Evolutionary conservation across 2,329 filamentous ascomycete species (phyloP), one percentile per base, ranked within the genome.

Genomic region (Talaromyces sp.): DNA sequence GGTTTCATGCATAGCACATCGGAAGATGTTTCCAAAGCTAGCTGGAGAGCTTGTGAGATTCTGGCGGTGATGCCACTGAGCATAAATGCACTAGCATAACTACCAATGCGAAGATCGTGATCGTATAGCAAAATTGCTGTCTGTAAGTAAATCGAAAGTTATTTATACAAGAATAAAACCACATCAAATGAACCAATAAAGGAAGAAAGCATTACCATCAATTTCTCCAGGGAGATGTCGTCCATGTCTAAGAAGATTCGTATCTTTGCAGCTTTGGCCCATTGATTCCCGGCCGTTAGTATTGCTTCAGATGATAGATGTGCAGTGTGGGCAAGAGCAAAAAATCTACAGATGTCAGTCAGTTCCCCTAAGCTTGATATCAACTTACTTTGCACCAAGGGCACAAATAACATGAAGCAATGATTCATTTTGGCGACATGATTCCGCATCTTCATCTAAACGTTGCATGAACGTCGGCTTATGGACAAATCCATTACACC

Each of bases 401-500:
- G 65, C 59, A 51, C 65, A 67, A 1, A 66, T 58, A 19, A 64
- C 52, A 43, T 64, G 56, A 30, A 67, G 58, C 22, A 67, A 49
- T 5, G 62, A 54, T 42, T 63, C 57, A 20, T 53, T 47, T 27
- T 56, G 47, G 8, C 61, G 47, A 27, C 49, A 58, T 2, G 49
- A 43, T 4, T 51, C 56, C 7, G 52, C 24, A 47, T 60, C 62
- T 47, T 64, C 57, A 45, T 67, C 62, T 24, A 67, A 55, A 19
- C 58, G 49, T 41, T 62, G 60, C 53, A 68, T 61, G 14, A 68
- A 60, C 13, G 65, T 65, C 8, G 63, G 59, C 30, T 65, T 64
- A 44, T 68, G 65, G 24, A 67, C 51, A 39, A 68, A 68, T 1
- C 62, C 64, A 56, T 59, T 66, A 30, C 64, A 64, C 14, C 65